A percentile compares a stretch with the other conserved stretches of the same genome.
These are phyloP conservation scores for Pythium dissimile DNA, from an alignment of 352 stramenopile genomes.

Conservation along the genomic window DNA sequence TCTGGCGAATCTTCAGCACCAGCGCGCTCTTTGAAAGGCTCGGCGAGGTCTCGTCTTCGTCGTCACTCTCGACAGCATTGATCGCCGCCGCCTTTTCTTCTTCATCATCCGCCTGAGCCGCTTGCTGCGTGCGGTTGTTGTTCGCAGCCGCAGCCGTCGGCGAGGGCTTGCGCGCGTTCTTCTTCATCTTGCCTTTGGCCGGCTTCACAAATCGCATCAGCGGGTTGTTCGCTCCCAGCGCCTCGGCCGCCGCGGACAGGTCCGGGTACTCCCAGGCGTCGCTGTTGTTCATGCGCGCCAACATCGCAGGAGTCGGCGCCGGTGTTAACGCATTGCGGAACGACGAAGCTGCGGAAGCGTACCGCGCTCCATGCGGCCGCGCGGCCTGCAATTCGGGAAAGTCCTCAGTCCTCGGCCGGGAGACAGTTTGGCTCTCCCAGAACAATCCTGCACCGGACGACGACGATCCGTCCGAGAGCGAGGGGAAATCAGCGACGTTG, in stretches of 20 bases:
- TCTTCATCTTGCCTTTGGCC: slow-evolving; percentile 65
- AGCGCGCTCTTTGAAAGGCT: slow-evolving; percentile 66
- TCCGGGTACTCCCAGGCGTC: slow-evolving; percentile 76
- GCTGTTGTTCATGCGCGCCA: slow-evolving; percentile 59
- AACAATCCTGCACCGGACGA: slow-evolving; percentile 38
- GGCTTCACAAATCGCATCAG: slow-evolving; percentile 78
- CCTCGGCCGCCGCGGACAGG: slow-evolving; percentile 53
- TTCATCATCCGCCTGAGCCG: slow-evolving; percentile 19
- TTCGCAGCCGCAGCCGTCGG: slow-evolving; percentile 2
- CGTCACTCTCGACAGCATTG: slow-evolving; percentile 27
- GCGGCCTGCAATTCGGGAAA: slow-evolving; percentile 55
- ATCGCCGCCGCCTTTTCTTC: slow-evolving; percentile 47
- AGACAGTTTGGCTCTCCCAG: slow-evolving; percentile 61
- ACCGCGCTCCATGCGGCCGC: slow-evolving; percentile 5
- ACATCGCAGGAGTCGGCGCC: slow-evolving; percentile 64
- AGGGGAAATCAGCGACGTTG: slow-evolving; percentile 85
- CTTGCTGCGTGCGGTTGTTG: neutral
- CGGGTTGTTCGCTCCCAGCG: slow-evolving; percentile 79
- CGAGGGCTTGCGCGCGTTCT: slow-evolving; percentile 35
- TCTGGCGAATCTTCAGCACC: slow-evolving; percentile 73
- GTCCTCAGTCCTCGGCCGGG: slow-evolving; percentile 52
- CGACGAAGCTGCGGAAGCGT: slow-evolving; percentile 19
- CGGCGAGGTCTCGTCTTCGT: slow-evolving; percentile 24
- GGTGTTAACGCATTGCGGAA: slow-evolving; percentile 76
- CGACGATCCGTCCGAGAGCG: slow-evolving; percentile 32